These are phyloP conservation scores for Fusarium ramigenum DNA, from an alignment of 2,329 filamentous ascomycete species.

Conservation along the genomic window DNA sequence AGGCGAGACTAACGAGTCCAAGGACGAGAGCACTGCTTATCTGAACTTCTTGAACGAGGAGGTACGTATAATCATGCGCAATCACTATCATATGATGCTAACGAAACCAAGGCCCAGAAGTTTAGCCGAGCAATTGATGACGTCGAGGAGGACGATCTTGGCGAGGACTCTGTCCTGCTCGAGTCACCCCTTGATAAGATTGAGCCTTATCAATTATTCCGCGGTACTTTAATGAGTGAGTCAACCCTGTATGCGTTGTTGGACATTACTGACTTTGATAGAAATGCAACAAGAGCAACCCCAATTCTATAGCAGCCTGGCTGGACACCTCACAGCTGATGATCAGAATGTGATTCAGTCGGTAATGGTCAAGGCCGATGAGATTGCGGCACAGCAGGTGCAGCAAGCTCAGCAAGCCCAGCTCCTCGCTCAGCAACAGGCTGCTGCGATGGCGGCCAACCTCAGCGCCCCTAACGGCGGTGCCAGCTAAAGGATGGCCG, in stretches of 20 bases:
- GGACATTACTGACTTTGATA: constrained; percentile 52
- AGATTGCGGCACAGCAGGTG: constrained; percentile 50
- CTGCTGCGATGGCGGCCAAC: constrained; percentile 27
- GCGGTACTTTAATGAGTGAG: constrained; percentile 82
- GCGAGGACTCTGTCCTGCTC: constrained; percentile 90
- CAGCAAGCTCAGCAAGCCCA: constrained; percentile 43
- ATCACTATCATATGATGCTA: constrained; percentile 19
- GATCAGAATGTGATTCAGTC: constrained; percentile 84
- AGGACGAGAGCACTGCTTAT: constrained; percentile 93
- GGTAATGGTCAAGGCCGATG: constrained; percentile 73
- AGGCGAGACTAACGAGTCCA: constrained; percentile 72
- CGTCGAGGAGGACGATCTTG: constrained; percentile 84
- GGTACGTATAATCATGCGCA: constrained; percentile 55
- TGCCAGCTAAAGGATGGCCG: constrained; percentile 32
- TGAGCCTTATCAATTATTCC: constrained; percentile 93
- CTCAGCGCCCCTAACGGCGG: constrained; percentile 40
- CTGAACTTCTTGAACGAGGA: constrained; percentile 96
- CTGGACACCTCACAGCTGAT: constrained; percentile 78
- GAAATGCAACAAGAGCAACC: constrained; percentile 91
- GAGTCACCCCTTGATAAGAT: constrained; percentile 96
- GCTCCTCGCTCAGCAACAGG: constrained; percentile 44
- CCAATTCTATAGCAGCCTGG: constrained; percentile 84
- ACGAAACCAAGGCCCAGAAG: constrained; percentile 75
- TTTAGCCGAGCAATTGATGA: constrained; percentile 76
- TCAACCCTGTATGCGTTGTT: constrained; percentile 34